phyloP scores from a whole-genome alignment of 345 rosid genomes.

The Nasturtium officinale region DNA sequence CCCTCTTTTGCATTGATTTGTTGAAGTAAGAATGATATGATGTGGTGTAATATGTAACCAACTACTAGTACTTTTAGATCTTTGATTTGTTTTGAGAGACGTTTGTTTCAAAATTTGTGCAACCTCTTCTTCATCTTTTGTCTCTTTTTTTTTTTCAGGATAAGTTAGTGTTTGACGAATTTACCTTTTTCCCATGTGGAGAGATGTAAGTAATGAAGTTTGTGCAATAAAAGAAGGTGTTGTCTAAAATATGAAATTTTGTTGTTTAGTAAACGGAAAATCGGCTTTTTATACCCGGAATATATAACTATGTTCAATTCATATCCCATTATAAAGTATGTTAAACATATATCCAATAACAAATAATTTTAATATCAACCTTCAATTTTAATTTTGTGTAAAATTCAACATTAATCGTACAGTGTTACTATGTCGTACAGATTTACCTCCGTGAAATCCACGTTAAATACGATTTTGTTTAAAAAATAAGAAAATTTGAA shows the following conservation, averaged over 20 bases:
- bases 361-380: too few relatives aligned
- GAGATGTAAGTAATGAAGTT: constrained; percentile 20
- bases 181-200: not conserved
- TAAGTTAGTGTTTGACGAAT: constrained; percentile 35
- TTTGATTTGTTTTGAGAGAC: constrained; percentile 24
- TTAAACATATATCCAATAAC: too few relatives aligned
- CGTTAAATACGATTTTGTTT: too few relatives aligned
- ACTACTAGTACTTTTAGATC: constrained; percentile 9
- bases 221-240: not conserved
- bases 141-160: constrained; percentile 7
- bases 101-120: constrained; percentile 23
- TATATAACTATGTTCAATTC: too few relatives aligned
- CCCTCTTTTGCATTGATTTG: constrained; percentile 5
- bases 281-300: too few relatives aligned
- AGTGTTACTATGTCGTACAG: too few relatives aligned
- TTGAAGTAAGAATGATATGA: constrained; percentile 4
- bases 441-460: too few relatives aligned
- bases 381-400: too few relatives aligned
- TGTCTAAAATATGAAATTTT: not conserved
- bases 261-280: too few relatives aligned
- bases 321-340: too few relatives aligned
- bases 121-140: constrained; percentile 21
- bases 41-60: constrained; percentile 12
- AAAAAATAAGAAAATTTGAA: too few relatives aligned
- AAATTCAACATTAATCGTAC: too few relatives aligned